Conservation (phyloP, 176 grass and related monocot species). For the Melocanna baccifera region DNA sequence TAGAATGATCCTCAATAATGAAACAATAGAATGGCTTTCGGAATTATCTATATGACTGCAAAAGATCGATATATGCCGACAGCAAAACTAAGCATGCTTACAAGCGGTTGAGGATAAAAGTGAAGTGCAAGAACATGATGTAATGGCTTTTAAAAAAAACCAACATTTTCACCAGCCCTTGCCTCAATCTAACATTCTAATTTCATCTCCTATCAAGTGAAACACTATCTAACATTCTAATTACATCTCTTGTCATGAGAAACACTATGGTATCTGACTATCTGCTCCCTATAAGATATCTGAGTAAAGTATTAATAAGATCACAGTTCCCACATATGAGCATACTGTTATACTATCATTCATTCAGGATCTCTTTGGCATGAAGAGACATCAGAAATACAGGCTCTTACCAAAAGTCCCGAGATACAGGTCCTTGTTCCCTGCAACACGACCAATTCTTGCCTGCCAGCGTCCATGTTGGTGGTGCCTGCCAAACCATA, state of each 20-base stretch:
- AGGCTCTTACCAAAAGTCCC: slow-evolving; percentile 73
- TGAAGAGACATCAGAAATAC: background rate
- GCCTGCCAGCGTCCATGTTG: slow-evolving; percentile 97
- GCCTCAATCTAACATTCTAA: background rate
- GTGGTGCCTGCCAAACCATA: slow-evolving; percentile 65
- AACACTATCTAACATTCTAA: background rate
- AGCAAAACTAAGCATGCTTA: background rate
- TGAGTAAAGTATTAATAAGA: background rate
- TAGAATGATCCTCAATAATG: background rate
- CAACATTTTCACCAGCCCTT: background rate
- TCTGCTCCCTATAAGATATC: background rate
- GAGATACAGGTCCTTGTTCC: slow-evolving; percentile 97
- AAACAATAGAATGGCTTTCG: background rate
- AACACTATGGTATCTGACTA: background rate
- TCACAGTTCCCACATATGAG: background rate
- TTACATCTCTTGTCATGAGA: background rate
- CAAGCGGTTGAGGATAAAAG: background rate
- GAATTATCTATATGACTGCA: background rate
- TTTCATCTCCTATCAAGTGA: background rate
- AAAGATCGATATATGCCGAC: background rate
- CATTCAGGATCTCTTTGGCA: background rate
- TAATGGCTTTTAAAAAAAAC: background rate
- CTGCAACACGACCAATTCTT: slow-evolving; percentile 92
- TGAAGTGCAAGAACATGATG: background rate
- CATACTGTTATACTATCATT: slow-evolving; percentile 1